Evolutionary conservation across 2,329 filamentous ascomycete genomes (phyloP).

Genomic region (Chaetomium sp.): DNA sequence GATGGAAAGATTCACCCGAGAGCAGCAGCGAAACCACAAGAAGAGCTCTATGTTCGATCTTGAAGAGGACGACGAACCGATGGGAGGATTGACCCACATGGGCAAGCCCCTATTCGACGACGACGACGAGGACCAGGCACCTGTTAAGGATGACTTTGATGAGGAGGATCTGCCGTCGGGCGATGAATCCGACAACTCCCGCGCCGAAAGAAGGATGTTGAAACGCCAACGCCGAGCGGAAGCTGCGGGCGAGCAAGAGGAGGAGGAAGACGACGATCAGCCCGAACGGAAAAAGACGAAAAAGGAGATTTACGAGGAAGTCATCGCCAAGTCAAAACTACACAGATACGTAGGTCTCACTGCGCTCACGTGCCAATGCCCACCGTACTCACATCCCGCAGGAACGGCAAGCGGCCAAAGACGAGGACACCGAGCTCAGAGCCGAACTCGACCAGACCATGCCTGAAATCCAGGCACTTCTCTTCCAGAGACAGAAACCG

Average conservation of each 20-base stretch:
- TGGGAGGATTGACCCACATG: constrained; percentile 75
- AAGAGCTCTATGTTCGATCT: constrained; percentile 85
- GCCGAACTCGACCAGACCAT: constrained; percentile 84
- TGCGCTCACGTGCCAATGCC: rapidly evolving
- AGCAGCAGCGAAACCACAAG: constrained; percentile 78
- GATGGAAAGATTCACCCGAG: constrained; percentile 84
- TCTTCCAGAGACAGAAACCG: constrained; percentile 56
- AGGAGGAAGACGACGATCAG: constrained; percentile 54
- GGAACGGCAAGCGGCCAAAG: constrained; percentile 87
- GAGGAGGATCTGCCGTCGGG: constrained; percentile 69
- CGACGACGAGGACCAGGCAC: constrained; percentile 57
- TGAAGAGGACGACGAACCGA: constrained; percentile 73
- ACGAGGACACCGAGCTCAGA: constrained; percentile 87
- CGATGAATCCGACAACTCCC: constrained; percentile 56
- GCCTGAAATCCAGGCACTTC: constrained; percentile 70
- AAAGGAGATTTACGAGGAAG: constrained; percentile 95
- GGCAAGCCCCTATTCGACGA: constrained; percentile 73
- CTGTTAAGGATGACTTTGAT: constrained; percentile 71
- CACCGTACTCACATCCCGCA: constrained; percentile 18
- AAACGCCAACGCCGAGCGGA: constrained; percentile 59
- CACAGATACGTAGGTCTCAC: constrained; percentile 67
- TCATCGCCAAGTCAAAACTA: constrained; percentile 95
- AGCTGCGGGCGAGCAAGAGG: constrained; percentile 53
- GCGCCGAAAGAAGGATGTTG: constrained; percentile 55
- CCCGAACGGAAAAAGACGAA: constrained; percentile 91